phyloP scores from a whole-genome alignment of 1,139 yeast species.

The Pichia cactophila region DNA sequence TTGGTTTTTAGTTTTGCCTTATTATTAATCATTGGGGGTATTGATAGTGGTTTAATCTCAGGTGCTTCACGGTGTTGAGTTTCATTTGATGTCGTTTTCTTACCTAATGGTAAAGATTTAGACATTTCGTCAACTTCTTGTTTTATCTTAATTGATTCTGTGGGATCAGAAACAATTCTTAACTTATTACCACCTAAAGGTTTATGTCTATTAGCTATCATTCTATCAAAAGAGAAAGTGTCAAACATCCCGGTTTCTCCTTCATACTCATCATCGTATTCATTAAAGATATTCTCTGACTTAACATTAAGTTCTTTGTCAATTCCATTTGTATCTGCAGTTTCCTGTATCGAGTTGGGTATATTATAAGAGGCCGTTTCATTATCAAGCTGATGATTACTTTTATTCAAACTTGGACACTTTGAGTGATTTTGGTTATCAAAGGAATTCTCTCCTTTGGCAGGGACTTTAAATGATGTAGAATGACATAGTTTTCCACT shows the following conservation, averaged over 20 bases:
- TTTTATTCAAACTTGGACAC: neutral
- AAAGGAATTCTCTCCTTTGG: neutral
- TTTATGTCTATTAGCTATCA: conserved; percentile 6
- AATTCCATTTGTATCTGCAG: neutral
- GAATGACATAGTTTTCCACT: neutral
- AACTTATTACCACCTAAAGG: neutral
- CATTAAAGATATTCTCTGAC: neutral
- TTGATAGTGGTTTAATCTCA: neutral
- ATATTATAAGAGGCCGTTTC: neutral
- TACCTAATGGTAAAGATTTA: conserved; percentile 8
- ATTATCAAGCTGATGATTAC: neutral
- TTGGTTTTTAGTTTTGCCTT: neutral
- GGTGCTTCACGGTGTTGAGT: neutral
- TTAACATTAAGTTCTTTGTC: neutral
- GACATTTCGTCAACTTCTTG: conserved; percentile 1
- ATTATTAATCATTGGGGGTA: conserved; percentile 10
- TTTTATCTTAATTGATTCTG: neutral
- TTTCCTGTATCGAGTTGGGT: neutral
- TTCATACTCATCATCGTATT: conserved; percentile 1
- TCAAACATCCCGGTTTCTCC: conserved; percentile 16
- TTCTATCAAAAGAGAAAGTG: conserved; percentile 14
- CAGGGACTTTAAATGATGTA: neutral
- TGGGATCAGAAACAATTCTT: conserved; percentile 6
- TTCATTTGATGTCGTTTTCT: neutral
- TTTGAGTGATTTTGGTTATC: neutral